A percentile compares a stretch with the other conserved stretches of the same genome.
These are phyloP conservation scores for Cylindrotheca fusiformis DNA, from an alignment of 108 stramenopile genomes.

Conservation along the genomic window DNA sequence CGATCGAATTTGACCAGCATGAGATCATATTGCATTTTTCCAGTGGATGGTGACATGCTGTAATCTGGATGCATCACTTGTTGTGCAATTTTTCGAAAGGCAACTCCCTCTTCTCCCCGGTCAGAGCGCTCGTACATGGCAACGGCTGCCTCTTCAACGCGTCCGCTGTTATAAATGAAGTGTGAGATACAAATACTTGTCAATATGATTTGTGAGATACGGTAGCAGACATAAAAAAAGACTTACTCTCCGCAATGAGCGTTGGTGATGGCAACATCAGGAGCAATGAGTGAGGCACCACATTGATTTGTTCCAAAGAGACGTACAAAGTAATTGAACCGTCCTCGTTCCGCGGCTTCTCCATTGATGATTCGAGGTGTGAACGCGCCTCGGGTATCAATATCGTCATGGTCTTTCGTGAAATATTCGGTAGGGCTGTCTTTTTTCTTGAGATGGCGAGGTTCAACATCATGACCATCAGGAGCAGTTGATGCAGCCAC, in stretches of 20 bases:
- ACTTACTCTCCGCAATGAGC: conserved; percentile 9
- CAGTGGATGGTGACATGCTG: background rate
- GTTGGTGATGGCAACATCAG: conserved; percentile 6
- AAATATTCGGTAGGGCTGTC: no score
- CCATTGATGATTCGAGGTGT: conserved; percentile 15
- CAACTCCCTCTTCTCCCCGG: background rate
- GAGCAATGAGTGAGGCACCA: conserved; percentile 6
- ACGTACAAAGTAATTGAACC: conserved; percentile 6
- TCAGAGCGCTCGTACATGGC: background rate
- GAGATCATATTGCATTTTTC: conserved; percentile 10
- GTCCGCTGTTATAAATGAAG: background rate
- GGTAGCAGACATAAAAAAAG: background rate
- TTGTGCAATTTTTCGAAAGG: background rate
- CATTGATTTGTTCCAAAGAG: background rate
- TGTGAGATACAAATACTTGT: background rate
- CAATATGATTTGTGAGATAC: background rate
- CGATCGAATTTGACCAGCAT: conserved; percentile 8
- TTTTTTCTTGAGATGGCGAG: no score
- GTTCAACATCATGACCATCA: no score
- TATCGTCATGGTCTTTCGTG: no score
- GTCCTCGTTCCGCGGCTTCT: background rate
- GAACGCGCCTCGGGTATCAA: background rate
- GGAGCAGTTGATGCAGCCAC: no score
- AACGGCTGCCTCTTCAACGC: conserved; percentile 1
- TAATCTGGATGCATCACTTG: conserved; percentile 16